Evolutionary conservation across 257 asterid species (phyloP).

Genomic region (Solanum etuberosum): DNA sequence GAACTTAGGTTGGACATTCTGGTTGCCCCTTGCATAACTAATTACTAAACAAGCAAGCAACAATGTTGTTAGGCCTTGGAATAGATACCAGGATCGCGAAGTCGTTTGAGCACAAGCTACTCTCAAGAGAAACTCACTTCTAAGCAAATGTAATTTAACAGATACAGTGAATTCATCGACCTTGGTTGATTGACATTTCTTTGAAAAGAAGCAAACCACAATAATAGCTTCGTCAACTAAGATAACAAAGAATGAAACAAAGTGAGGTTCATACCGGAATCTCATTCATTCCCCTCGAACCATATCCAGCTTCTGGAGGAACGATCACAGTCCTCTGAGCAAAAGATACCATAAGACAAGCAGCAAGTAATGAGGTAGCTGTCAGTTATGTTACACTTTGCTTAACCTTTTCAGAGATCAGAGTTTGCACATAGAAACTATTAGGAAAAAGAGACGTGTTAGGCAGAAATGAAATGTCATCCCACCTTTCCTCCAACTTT

Average conservation of each 20-base stretch:
- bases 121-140: not conserved
- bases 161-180: not conserved
- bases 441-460: too few relatives aligned
- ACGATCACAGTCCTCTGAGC: conserved; percentile 79
- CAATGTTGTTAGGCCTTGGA: not conserved
- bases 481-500: conserved; percentile 98
- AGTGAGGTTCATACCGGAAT: conserved; percentile 54
- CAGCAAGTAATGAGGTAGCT: not conserved
- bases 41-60: not conserved
- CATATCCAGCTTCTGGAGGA: conserved; percentile 80
- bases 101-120: not conserved
- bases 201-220: not conserved
- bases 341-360: not conserved
- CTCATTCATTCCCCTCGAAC: conserved; percentile 81
- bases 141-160: not conserved
- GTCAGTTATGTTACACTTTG: not conserved
- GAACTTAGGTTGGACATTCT: not conserved
- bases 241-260: not conserved
- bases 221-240: not conserved
- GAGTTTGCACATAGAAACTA: not conserved
- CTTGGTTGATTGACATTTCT: not conserved
- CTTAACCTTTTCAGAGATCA: not conserved
- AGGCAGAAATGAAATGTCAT: not conserved
- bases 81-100: not conserved
- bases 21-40: not conserved